phyloP scores from a whole-genome alignment of 2,329 filamentous ascomycete species.

The Mycosphaerella sp. region DNA sequence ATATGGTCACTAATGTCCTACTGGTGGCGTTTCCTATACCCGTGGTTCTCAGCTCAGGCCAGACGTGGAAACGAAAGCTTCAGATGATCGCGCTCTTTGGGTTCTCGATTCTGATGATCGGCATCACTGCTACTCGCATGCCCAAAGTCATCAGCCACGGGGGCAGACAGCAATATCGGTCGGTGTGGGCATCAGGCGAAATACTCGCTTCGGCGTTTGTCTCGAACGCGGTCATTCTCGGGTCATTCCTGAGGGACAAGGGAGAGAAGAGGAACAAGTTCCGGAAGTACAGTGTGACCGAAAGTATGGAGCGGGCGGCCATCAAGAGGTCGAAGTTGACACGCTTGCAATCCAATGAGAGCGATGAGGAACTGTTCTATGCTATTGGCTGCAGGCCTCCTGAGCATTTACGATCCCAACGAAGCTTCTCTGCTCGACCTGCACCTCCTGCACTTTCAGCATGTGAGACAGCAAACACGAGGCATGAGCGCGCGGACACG shows the following conservation, averaged over 20 bases:
- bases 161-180: conserved; percentile 79
- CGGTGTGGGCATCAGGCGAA: conserved; percentile 82
- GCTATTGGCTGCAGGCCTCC: conserved; percentile 66
- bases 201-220: conserved; percentile 81
- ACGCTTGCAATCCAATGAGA: conserved; percentile 68
- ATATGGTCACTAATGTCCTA: conserved; percentile 81
- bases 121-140: conserved; percentile 74
- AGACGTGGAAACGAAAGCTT: conserved; percentile 70
- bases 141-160: conserved; percentile 64
- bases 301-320: conserved; percentile 51
- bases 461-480: neutral
- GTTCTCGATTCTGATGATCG: conserved; percentile 72
- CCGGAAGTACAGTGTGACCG: conserved; percentile 50
- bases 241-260: conserved; percentile 84
- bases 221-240: conserved; percentile 82
- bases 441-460: conserved; percentile 39
- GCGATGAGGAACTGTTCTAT: conserved; percentile 82
- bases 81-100: conserved; percentile 77
- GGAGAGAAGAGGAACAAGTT: conserved; percentile 87
- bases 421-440: conserved; percentile 32
- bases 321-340: conserved; percentile 55
- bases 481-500: neutral
- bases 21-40: conserved; percentile 85
- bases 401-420: conserved; percentile 40
- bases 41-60: conserved; percentile 72